Base-by-base conservation (phyloP, 805 yeast genomes). In the Sugiyamaella lignohabitans region DNA sequence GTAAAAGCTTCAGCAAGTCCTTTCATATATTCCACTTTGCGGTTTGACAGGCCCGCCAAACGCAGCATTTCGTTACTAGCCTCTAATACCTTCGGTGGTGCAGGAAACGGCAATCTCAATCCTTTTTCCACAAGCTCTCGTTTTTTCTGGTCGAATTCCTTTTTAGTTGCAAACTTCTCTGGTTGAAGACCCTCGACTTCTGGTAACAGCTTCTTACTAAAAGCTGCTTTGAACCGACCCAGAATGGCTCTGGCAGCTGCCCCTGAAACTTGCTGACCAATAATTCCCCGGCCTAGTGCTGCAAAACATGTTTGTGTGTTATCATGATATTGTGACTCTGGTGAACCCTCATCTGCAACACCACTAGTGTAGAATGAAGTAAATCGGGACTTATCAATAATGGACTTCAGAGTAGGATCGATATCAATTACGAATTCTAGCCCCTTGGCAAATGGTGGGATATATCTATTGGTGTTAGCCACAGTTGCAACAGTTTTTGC, bases 191-290 rank as follows among this genome's bases (percentile, higher is more conserved):
- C 14, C 14, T 8, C 8, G 14, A 27, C 32, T 14, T 27, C 32
- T 27, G 8, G 11, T 27, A 8, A 8, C 8, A 27, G 32, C 19
- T 48, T 21, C 10, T 56, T 66, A 16, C 14, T 18, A 51, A 67
- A 74, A 14, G 64, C 49, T 17, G 60, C 57, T 17, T 59, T 58
- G 46, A 85, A 73, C 53, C 75, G 73, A 8, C 51, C 49, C 47
- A 74, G 71, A 24, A 88, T 84, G 1, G 88, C 73, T 6, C 58
- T 62, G 0, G 96, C 96, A 1, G 96, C 94, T 0, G 77, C 73
- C 1, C 95, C 95, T 22, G 67, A 60, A 4, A 65, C 61, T 45
- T 65, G 69, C 49, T 66, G 69, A 5, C 61, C 60, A 10, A 64
- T 53, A 17, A 65, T 55, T 5, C 59, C 56, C 18, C 65, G 46